Conservation (phyloP, 768 basidiomycete species). For the Lentinus tigrinus region DNA sequence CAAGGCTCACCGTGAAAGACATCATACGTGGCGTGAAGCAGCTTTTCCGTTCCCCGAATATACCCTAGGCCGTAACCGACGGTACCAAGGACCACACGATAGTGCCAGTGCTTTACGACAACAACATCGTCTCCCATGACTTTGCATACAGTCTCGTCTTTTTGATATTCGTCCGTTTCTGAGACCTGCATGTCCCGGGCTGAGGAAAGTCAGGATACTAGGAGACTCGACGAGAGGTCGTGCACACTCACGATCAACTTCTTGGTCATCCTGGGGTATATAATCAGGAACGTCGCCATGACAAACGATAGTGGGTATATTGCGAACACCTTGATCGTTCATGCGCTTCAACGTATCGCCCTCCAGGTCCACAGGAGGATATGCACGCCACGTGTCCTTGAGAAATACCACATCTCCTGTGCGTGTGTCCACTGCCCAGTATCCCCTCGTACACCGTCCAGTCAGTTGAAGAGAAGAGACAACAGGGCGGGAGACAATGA, state of each 20-base stretch:
- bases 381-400: conserved; percentile 12
- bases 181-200: neutral
- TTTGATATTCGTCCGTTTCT: neutral
- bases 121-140: neutral
- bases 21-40: conserved; percentile 1
- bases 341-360: neutral
- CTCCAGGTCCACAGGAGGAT: neutral
- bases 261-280: too few species aligned
- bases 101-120: neutral
- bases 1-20: conserved; percentile 1
- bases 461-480: neutral
- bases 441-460: conserved; percentile 2
- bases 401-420: neutral
- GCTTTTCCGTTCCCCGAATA: conserved; percentile 1
- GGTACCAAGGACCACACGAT: conserved; percentile 1
- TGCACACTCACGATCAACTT: too few species aligned
- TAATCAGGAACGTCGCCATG: conserved; percentile 2
- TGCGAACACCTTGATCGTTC: neutral
- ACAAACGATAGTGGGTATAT: neutral
- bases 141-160: neutral
- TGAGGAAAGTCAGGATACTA: neutral
- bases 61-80: conserved; percentile 2
- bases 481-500: conserved; percentile 5
- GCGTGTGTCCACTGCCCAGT: conserved; percentile 3
- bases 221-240: too few species aligned